These are phyloP conservation scores for Claviceps humidiphila DNA, from an alignment of 2,329 filamentous ascomycete species.

Conservation along the genomic window DNA sequence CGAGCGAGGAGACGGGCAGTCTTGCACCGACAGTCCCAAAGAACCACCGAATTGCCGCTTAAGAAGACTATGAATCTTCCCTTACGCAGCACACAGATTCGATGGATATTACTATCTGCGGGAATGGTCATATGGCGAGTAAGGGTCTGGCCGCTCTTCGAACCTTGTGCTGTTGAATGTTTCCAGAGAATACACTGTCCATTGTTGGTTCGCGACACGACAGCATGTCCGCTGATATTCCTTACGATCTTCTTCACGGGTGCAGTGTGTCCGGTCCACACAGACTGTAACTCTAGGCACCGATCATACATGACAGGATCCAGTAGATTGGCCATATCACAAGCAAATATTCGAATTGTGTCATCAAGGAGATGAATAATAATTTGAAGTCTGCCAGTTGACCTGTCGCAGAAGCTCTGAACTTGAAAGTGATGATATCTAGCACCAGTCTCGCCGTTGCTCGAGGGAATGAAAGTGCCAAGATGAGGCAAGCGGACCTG, in stretches of 20 bases:
- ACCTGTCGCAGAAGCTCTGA: conserved; percentile 56
- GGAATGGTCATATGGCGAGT: conserved; percentile 55
- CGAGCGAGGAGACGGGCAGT: conserved; percentile 41
- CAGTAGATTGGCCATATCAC: conserved; percentile 65
- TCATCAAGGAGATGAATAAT: conserved; percentile 79
- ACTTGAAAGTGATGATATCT: conserved; percentile 47
- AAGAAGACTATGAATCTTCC: conserved; percentile 73
- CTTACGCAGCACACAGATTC: conserved; percentile 64
- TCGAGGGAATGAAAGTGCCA: conserved; percentile 27
- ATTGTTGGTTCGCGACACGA: conserved; percentile 67
- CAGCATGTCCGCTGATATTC: conserved; percentile 65
- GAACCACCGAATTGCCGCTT: conserved; percentile 52
- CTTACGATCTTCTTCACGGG: conserved; percentile 77
- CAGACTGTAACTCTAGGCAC: conserved; percentile 48
- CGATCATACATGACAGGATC: conserved; percentile 51
- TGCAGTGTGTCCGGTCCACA: conserved; percentile 75
- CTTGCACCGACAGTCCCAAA: conserved; percentile 64
- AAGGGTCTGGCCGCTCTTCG: conserved; percentile 35
- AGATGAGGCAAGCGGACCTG: conserved; percentile 52
- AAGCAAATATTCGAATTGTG: conserved; percentile 68
- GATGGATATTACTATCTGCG: conserved; percentile 59
- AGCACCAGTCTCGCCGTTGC: conserved; percentile 10
- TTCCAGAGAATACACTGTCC: conserved; percentile 78
- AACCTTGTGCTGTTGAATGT: conserved; percentile 27
- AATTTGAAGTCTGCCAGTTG: conserved; percentile 53